phyloP scores from a whole-genome alignment of 805 yeast species.

The Sugiyamaella lignohabitans region DNA sequence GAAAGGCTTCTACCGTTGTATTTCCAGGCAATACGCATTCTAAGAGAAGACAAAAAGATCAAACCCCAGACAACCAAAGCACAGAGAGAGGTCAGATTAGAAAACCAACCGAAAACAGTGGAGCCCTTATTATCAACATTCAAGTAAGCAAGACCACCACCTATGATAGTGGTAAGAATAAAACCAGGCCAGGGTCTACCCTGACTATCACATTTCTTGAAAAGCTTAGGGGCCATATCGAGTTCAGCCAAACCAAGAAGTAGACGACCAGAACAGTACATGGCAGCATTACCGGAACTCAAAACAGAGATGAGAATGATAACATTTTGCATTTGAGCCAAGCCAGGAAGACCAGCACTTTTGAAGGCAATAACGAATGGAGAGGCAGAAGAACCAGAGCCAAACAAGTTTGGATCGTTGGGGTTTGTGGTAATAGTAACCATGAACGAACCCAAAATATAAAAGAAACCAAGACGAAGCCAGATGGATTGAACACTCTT shows the following conservation, averaged over 20 bases:
- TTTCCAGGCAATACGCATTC: slow-evolving; percentile 58
- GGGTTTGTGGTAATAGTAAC: slow-evolving; percentile 7
- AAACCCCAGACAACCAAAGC: slow-evolving; percentile 72
- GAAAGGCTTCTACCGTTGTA: slow-evolving; percentile 58
- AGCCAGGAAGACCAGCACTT: slow-evolving; percentile 48
- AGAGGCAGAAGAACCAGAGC: slow-evolving; percentile 50
- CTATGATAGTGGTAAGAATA: slow-evolving; percentile 38
- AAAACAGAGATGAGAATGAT: slow-evolving; percentile 67
- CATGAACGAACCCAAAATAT: slow-evolving; percentile 2
- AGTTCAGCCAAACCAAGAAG: slow-evolving; percentile 61
- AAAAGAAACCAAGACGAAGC: slow-evolving; percentile 8
- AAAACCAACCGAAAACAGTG: slow-evolving; percentile 40
- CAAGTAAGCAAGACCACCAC: slow-evolving; percentile 67
- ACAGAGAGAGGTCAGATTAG: slow-evolving; percentile 66
- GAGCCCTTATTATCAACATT: slow-evolving; percentile 37
- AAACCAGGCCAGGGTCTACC: slow-evolving; percentile 68
- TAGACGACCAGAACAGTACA: slow-evolving; percentile 62
- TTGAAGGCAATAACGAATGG: slow-evolving; percentile 80
- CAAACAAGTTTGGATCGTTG: slow-evolving; percentile 30
- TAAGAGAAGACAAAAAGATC: slow-evolving; percentile 58
- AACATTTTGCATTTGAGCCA: slow-evolving; percentile 74
- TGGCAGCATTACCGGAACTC: slow-evolving; percentile 76
- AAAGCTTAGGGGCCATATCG: slow-evolving; percentile 66
- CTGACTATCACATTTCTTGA: slow-evolving; percentile 49
- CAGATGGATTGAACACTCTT: slow-evolving; percentile 51